A percentile compares a stretch with the other conserved stretches of the same genome.
Conservation (phyloP, 805 yeast species). For the Cephaloascus fragrans region DNA sequence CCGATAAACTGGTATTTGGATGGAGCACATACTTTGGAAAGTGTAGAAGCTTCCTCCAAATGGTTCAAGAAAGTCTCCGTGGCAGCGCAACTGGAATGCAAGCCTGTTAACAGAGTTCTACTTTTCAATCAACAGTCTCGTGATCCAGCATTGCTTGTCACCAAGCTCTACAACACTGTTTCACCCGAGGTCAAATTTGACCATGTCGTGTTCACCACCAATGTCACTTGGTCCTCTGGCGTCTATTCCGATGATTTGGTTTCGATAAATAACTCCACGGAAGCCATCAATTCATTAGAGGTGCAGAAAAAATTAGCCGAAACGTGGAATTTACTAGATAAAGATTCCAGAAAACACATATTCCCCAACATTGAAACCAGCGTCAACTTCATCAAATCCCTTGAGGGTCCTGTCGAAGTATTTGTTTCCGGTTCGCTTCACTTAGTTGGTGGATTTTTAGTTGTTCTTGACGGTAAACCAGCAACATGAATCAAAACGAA, state of each 20-base stretch:
- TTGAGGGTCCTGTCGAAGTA: slow-evolving; percentile 50
- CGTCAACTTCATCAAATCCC: slow-evolving; percentile 39
- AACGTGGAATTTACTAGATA: slow-evolving; percentile 54
- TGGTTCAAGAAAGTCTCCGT: slow-evolving; percentile 49
- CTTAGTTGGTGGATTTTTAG: slow-evolving; percentile 87
- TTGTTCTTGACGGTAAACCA: slow-evolving; percentile 61
- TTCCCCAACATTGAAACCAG: slow-evolving; percentile 72
- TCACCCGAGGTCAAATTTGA: slow-evolving; percentile 44
- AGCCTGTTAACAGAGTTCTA: slow-evolving; percentile 33
- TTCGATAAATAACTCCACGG: slow-evolving; percentile 75
- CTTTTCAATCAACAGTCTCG: slow-evolving; percentile 93
- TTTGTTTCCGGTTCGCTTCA: slow-evolving; percentile 93
- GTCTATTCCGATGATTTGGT: slow-evolving; percentile 72
- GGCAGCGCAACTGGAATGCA: slow-evolving; percentile 22
- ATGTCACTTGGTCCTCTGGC: slow-evolving; percentile 85
- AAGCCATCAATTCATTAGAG: slow-evolving; percentile 65
- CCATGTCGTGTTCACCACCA: slow-evolving; percentile 79
- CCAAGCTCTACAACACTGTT: slow-evolving; percentile 36
- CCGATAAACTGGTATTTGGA: slow-evolving; percentile 74
- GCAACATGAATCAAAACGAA: neutral
- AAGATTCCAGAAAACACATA: slow-evolving; percentile 35
- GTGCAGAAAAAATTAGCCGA: slow-evolving; percentile 72
- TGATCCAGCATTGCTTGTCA: slow-evolving; percentile 61
- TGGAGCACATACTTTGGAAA: slow-evolving; percentile 94
- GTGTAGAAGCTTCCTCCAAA: slow-evolving; percentile 66